Conservation (phyloP, 495 filamentous ascomycete species). For the Xylaria curta region DNA sequence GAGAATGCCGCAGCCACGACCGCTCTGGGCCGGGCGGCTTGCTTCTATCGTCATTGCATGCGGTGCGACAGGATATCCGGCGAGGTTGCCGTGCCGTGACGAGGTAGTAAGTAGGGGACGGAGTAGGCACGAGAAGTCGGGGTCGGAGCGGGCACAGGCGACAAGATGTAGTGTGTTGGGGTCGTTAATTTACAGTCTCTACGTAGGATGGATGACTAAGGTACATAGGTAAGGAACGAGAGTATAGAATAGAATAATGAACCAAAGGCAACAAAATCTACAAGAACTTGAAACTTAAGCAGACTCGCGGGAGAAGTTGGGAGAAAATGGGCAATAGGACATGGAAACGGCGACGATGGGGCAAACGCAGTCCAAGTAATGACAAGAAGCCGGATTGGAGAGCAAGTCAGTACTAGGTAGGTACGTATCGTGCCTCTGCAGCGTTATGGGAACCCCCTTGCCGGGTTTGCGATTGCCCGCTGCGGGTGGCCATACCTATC, state of each 20-base stretch:
- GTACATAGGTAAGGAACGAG: background rate
- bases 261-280: constrained; percentile 8
- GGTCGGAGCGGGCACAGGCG: background rate
- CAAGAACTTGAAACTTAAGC: background rate
- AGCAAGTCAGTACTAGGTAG: background rate
- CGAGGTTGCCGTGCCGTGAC: constrained; percentile 23
- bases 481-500: constrained; percentile 9
- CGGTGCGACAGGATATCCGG: constrained; percentile 24
- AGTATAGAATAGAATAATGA: background rate
- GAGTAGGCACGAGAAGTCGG: background rate
- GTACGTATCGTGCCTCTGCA: no score
- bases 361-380: background rate
- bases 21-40: constrained; percentile 47
- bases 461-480: constrained; percentile 4
- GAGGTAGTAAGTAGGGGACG: background rate
- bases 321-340: background rate
- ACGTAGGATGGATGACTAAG: background rate
- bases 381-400: constrained; percentile 9
- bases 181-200: background rate
- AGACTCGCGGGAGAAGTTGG: background rate
- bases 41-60: constrained; percentile 63
- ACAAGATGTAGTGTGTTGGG: background rate
- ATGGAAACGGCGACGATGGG: constrained; percentile 15
- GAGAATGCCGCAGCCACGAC: constrained; percentile 32
- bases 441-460: background rate